phyloP scores from a whole-genome alignment of 139 green algal genomes.

The Pseudopediastrum boryanum region DNA sequence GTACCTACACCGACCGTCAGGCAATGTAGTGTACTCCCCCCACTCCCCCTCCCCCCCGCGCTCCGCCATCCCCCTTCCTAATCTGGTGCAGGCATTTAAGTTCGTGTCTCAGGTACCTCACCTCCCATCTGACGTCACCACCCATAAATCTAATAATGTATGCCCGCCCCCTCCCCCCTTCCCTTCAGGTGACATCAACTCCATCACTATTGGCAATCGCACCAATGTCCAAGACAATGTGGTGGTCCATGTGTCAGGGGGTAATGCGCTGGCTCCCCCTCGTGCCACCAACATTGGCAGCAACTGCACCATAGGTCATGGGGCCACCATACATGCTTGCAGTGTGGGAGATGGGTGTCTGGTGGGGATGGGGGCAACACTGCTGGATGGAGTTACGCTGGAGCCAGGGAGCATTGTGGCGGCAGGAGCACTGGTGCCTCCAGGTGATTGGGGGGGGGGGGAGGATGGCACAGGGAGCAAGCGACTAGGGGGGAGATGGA shows the following conservation, averaged over 20 bases:
- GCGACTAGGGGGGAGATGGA: too few species aligned
- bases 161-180: background rate
- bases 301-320: slow-evolving; percentile 74
- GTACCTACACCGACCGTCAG: too few species aligned
- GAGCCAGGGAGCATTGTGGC: slow-evolving; percentile 81
- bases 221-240: slow-evolving; percentile 92
- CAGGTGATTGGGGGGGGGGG: too few species aligned
- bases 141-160: too few species aligned
- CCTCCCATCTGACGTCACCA: background rate
- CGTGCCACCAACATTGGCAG: slow-evolving; percentile 78
- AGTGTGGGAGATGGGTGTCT: slow-evolving; percentile 85
- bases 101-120: background rate
- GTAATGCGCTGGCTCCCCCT: slow-evolving; percentile 46
- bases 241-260: slow-evolving; percentile 88
- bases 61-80: background rate
- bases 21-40: background rate
- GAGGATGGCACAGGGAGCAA: too few species aligned
- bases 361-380: slow-evolving; percentile 90
- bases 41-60: background rate
- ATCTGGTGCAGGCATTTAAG: background rate
- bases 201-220: slow-evolving; percentile 80
- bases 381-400: slow-evolving; percentile 87
- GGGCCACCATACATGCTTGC: slow-evolving; percentile 84
- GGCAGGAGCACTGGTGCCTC: slow-evolving; percentile 82
- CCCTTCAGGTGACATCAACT: slow-evolving; percentile 88